Conservation (phyloP, 768 basidiomycete genomes). For the Agrocybe praecox region DNA sequence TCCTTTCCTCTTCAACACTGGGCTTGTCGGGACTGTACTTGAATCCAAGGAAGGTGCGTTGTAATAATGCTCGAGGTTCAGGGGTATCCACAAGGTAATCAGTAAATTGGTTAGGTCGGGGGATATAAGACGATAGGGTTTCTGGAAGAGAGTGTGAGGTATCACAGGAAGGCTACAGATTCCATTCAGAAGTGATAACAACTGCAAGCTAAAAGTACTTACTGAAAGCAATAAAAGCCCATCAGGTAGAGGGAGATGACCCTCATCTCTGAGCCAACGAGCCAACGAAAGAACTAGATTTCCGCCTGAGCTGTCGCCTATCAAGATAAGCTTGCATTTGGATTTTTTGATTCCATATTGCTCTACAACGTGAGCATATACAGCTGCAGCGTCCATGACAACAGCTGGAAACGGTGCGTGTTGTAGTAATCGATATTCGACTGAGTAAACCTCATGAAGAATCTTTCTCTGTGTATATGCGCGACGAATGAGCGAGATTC, state of each 20-base stretch:
- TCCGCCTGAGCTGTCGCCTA: constrained; percentile 59
- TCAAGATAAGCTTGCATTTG: constrained; percentile 43
- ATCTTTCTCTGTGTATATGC: constrained; percentile 27
- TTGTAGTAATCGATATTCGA: constrained; percentile 56
- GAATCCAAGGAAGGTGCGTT: constrained; percentile 55
- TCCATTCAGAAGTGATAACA: neutral
- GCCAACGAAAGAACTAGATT: constrained; percentile 53
- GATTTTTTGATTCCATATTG: constrained; percentile 22
- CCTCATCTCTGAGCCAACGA: constrained; percentile 57
- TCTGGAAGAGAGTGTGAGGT: constrained; percentile 50
- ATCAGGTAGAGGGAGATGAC: constrained; percentile 42
- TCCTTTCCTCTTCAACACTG: constrained; percentile 26
- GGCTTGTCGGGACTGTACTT: constrained; percentile 17
- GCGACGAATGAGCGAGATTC: neutral
- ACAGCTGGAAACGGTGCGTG: constrained; percentile 57
- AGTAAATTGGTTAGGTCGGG: constrained; percentile 47
- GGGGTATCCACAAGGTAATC: constrained; percentile 58
- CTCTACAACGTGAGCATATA: constrained; percentile 47
- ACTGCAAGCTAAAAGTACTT: constrained; percentile 6
- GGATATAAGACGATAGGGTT: constrained; percentile 48
- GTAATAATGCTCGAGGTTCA: constrained; percentile 52
- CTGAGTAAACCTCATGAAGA: constrained; percentile 39
- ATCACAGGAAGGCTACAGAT: constrained; percentile 25
- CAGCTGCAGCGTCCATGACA: constrained; percentile 53
- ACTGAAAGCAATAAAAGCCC: constrained; percentile 50